A percentile compares a stretch with the other conserved stretches of the same genome.
Evolutionary conservation across 108 stramenopile genomes (phyloP).

Genomic region (Tribonema minus): DNA sequence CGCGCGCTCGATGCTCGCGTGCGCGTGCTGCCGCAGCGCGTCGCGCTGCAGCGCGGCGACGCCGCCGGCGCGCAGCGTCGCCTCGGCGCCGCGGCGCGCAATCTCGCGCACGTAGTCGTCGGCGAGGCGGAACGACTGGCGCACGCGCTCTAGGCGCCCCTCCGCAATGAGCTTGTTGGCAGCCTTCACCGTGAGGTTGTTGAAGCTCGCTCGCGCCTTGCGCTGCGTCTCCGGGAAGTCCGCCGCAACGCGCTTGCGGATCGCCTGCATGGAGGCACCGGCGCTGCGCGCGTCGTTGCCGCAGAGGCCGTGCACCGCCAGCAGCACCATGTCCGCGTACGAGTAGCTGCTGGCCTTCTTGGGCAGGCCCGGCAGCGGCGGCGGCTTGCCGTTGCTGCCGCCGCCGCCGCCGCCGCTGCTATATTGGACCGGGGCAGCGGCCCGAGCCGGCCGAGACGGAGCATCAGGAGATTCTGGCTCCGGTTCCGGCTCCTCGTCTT

Average conservation of each 20-base stretch:
- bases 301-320: conserved; percentile 11
- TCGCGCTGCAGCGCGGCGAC: no score
- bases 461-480: neutral
- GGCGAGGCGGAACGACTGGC: conserved; percentile 42
- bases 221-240: conserved; percentile 27
- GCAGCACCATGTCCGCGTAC: conserved; percentile 21
- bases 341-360: neutral
- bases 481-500: neutral
- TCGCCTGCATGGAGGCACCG: conserved; percentile 29
- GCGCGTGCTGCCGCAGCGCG: no score
- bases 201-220: conserved; percentile 44
- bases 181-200: conserved; percentile 38
- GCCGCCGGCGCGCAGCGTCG: neutral
- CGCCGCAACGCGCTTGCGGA: conserved; percentile 37
- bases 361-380: neutral
- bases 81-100: neutral
- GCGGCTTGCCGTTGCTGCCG: neutral
- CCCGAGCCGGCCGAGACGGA: neutral
- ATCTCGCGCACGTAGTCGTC: neutral
- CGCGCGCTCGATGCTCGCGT: no score
- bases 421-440: neutral
- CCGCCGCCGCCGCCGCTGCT: neutral
- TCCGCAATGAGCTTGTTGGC: conserved; percentile 26
- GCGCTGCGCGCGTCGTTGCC: conserved; percentile 10
- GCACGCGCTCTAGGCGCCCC: conserved; percentile 38